Base-by-base conservation (phyloP, 306 rosid genomes). In the Dicorynia guianensis region DNA sequence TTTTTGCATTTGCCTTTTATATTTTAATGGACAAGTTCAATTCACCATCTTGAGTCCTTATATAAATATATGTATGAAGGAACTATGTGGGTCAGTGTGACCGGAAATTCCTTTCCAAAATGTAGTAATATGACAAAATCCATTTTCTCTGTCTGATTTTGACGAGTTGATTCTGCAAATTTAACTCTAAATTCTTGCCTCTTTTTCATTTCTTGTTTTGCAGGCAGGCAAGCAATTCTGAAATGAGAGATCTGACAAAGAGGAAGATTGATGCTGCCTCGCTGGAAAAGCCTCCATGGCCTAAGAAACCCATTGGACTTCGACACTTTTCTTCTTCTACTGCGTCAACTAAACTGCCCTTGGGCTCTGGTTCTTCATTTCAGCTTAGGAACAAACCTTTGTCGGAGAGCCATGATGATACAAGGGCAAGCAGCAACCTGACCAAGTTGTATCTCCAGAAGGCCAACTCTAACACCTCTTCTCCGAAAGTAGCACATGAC, bases 171-270 rank as follows among this genome's bases (percentile, higher is more conserved):
- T 13, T 39, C 25, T 53, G 17, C 11, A n/a, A 54, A 70, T 55
- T 8, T 25, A 25, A 1, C 14, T 46, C 18, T 20, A 52, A 53
- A 53, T 33, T 25, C 19, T 0, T 66, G 19, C 25, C 8, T 72
- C 43, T 6, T 33, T 12, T 7, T 14, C 56, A 47, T 13, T 35
- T 63, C 4, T 15, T 20, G 25, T 46, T 74, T 76, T 17, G 9
- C 17, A 69, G 80, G 53, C 17, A 56, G 18, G 15, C 18, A 36
- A 4, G 34, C 6, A 12, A 15, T 48, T 47, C 20, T 18, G 34
- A 70, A 64, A 78, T 78, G 86, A 55, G n/a, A 44, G 46, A 44
- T 48, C 2, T 39, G 36, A 35, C 8, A 11, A 33, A 67, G 18
- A 12, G 33, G 42, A 48, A 11, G 11, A 48, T 14, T 47, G 74